phyloP scores from a whole-genome alignment of 176 grass and related monocot species.

The Avena insularis region DNA sequence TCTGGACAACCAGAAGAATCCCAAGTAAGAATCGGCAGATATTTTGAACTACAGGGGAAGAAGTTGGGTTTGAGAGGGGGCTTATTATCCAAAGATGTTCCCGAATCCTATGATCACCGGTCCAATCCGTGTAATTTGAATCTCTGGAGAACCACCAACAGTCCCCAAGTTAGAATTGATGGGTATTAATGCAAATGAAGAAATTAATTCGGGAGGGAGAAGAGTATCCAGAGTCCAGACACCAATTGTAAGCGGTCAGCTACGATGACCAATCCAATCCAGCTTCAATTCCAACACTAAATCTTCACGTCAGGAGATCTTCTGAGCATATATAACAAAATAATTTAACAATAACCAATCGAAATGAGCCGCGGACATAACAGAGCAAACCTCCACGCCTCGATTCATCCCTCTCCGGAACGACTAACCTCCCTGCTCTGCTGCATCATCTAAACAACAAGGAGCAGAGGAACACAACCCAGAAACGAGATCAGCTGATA shows the following conservation, averaged over 20 bases:
- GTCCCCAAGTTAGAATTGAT: neutral
- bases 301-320: neutral
- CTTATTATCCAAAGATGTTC: conserved; percentile 14
- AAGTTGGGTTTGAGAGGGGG: neutral
- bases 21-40: neutral
- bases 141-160: neutral
- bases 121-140: neutral
- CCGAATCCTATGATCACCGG: neutral
- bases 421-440: too few relatives aligned
- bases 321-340: neutral
- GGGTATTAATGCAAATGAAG: neutral
- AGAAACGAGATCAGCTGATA: conserved; percentile 14
- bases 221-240: neutral
- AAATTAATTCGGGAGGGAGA: neutral
- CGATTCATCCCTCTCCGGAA: neutral
- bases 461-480: neutral
- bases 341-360: neutral
- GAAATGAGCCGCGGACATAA: neutral
- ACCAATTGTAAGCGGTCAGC: too few relatives aligned
- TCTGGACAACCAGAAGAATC: neutral
- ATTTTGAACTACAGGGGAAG: neutral
- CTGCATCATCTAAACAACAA: neutral
- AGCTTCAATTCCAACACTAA: neutral
- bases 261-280: too few relatives aligned
- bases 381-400: conserved; percentile 35